These are phyloP conservation scores for Hypoxylon rickii DNA, from an alignment of 495 filamentous ascomycete genomes.

Conservation along the genomic window DNA sequence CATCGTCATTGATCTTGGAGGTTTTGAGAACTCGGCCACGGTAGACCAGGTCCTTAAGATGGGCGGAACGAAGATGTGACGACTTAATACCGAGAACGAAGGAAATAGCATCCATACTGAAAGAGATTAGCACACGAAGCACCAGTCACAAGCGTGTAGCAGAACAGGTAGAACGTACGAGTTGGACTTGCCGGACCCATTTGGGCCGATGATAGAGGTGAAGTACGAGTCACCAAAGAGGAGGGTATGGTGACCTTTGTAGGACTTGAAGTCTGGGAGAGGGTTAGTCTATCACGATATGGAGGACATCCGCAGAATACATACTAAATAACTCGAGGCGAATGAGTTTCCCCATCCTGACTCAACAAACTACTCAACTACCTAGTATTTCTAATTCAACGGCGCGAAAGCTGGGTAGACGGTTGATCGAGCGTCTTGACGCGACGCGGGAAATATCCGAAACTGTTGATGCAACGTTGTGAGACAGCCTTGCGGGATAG, in stretches of 20 bases:
- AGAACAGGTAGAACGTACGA: constrained; percentile 65
- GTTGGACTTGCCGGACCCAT: constrained; percentile 99
- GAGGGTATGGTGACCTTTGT: constrained; percentile 90
- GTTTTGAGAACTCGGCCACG: constrained; percentile 91
- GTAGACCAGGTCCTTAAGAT: constrained; percentile 93
- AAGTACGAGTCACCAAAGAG: constrained; percentile 99
- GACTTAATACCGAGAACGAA: constrained; percentile 99
- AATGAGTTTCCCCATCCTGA: constrained; percentile 80
- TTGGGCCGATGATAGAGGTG: constrained; percentile 98
- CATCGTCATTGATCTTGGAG: constrained; percentile 86
- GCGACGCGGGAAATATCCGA: constrained; percentile 35
- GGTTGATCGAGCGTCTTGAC: constrained; percentile 4
- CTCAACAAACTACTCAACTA: constrained; percentile 1
- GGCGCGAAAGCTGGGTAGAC: constrained; percentile 1
- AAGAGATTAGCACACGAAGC: constrained; percentile 5
- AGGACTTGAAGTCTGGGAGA: constrained; percentile 94
- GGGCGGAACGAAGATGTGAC: constrained; percentile 91
- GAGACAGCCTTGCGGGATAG: no score
- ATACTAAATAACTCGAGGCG: constrained; percentile 92
- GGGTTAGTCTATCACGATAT: constrained; percentile 34
- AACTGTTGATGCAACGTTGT: no score
- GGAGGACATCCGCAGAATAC: constrained; percentile 36
- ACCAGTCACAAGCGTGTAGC: not conserved
- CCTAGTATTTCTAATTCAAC: not conserved
- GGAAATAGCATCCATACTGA: constrained; percentile 98